A percentile compares a stretch with the other conserved stretches of the same genome.
Conservation (phyloP, 495 filamentous ascomycete genomes). For the Oleoguttula mirabilis region DNA sequence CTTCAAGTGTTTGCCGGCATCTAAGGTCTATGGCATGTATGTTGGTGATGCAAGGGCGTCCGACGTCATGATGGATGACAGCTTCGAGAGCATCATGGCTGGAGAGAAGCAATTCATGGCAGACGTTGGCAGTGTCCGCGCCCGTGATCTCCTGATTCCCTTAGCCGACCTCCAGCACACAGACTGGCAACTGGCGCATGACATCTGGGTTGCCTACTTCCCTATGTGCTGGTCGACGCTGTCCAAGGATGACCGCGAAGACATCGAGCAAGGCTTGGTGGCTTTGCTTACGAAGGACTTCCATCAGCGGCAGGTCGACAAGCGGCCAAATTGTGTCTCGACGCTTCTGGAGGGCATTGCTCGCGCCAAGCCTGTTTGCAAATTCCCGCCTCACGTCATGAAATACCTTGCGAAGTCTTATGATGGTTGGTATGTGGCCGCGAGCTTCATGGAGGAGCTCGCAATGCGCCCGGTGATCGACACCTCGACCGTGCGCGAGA, state of each 20-base stretch:
- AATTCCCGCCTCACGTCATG: conserved; percentile 87
- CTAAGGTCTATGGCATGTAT: conserved; percentile 55
- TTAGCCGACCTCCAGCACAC: conserved; percentile 91
- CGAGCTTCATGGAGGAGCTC: conserved; percentile 70
- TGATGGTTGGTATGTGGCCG: conserved; percentile 88
- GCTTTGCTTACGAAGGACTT: conserved; percentile 84
- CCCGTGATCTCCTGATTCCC: conserved; percentile 79
- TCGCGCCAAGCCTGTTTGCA: conserved; percentile 68
- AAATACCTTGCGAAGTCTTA: conserved; percentile 86
- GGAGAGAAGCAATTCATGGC: conserved; percentile 68
- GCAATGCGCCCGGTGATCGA: conserved; percentile 76
- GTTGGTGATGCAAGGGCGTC: conserved; percentile 60
- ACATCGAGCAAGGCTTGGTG: conserved; percentile 81
- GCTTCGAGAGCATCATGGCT: conserved; percentile 66
- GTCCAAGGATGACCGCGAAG: conserved; percentile 74
- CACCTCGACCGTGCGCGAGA: conserved; percentile 70
- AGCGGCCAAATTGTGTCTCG: conserved; percentile 86
- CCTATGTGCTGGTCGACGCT: conserved; percentile 86
- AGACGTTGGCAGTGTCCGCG: conserved; percentile 71
- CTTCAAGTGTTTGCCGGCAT: conserved; percentile 60
- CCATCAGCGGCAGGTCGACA: conserved; percentile 85
- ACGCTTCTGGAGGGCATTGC: conserved; percentile 77
- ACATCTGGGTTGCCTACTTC: conserved; percentile 84
- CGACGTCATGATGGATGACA: conserved; percentile 63
- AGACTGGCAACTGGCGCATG: conserved; percentile 62